These are phyloP conservation scores for Zygoascus ofunaensis DNA, from an alignment of 805 yeast species.

Conservation along the genomic window DNA sequence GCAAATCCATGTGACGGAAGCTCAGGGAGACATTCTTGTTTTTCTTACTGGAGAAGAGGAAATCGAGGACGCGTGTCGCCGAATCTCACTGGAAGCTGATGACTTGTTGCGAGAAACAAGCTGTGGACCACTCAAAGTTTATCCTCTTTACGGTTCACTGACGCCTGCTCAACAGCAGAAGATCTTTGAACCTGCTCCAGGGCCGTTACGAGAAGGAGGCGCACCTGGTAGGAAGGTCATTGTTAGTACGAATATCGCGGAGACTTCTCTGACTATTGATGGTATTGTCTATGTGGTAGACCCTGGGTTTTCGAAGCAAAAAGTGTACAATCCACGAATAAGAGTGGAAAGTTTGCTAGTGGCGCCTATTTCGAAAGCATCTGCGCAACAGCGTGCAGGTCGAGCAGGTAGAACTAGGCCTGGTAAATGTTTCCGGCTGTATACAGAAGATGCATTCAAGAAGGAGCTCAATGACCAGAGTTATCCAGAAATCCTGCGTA, in stretches of 20 bases:
- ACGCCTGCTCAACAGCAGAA: slow-evolving; percentile 94
- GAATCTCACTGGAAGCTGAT: slow-evolving; percentile 80
- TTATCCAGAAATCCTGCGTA: slow-evolving; percentile 89
- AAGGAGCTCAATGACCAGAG: slow-evolving; percentile 91
- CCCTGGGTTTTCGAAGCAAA: slow-evolving; percentile 95
- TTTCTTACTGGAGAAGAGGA: slow-evolving; percentile 96
- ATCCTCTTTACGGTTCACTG: slow-evolving; percentile 90
- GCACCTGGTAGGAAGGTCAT: slow-evolving; percentile 93
- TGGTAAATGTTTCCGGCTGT: slow-evolving; percentile 92
- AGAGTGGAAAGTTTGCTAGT: slow-evolving; percentile 91
- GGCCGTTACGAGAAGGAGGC: slow-evolving; percentile 60
- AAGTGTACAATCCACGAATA: slow-evolving; percentile 91
- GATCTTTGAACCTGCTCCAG: slow-evolving; percentile 87
- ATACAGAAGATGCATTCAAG: slow-evolving; percentile 94
- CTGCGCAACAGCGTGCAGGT: slow-evolving; percentile 98
- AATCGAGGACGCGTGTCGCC: slow-evolving; percentile 93
- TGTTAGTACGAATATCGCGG: slow-evolving; percentile 91
- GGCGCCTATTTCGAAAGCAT: slow-evolving; percentile 93
- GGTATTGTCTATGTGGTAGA: slow-evolving; percentile 97
- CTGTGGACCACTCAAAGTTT: slow-evolving; percentile 82
- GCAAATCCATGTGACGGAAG: slow-evolving; percentile 95
- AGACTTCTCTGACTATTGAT: slow-evolving; percentile 93
- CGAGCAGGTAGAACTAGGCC: slow-evolving; percentile 99
- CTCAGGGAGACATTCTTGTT: slow-evolving; percentile 77
- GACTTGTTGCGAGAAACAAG: slow-evolving; percentile 80